Percentiles rank a stretch among this genome's conserved stretches.
These are phyloP conservation scores for Stephania japonica DNA, from an alignment of 164 flowering plant species.

Conservation along the genomic window DNA sequence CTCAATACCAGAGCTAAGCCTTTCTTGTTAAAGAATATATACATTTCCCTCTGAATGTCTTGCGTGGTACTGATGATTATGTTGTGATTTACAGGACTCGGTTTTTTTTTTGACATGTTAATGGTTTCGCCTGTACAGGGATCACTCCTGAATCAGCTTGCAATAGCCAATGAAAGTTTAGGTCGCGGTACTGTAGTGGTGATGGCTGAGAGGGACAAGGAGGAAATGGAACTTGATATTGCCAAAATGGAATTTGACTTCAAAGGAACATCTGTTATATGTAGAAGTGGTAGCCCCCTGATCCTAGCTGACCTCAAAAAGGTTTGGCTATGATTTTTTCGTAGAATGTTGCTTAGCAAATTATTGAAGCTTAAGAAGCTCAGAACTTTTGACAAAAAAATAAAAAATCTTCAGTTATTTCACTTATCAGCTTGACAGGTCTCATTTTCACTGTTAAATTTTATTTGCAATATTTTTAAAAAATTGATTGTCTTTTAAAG, in stretches of 20 bases:
- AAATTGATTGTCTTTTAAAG: neutral
- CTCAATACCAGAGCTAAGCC: too few relatives aligned
- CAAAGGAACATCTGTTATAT: slow-evolving; percentile 73
- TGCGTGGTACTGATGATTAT: neutral
- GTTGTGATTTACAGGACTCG: neutral
- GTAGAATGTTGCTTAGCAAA: neutral
- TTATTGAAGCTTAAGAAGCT: neutral
- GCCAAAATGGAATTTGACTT: slow-evolving; percentile 83
- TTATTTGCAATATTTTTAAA: neutral
- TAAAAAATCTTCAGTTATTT: neutral
- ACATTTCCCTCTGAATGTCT: neutral
- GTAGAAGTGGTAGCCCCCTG: slow-evolving; percentile 81
- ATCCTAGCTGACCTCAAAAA: slow-evolving; percentile 77
- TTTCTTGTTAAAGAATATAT: neutral
- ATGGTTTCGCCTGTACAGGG: slow-evolving; percentile 34
- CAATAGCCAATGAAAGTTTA: slow-evolving; percentile 76
- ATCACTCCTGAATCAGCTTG: slow-evolving; percentile 72
- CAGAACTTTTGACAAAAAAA: neutral
- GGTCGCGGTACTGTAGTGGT: slow-evolving; percentile 78
- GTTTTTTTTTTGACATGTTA: slow-evolving; percentile 1
- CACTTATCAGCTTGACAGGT: neutral
- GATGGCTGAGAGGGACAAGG: slow-evolving; percentile 83
- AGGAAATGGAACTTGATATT: slow-evolving; percentile 86
- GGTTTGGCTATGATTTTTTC: slow-evolving; percentile 28
- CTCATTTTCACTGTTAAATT: neutral